A percentile compares a stretch with the other conserved stretches of the same genome.
These are phyloP conservation scores for Juncus effusus DNA, from an alignment of 176 grass and related monocot genomes.

Conservation along the genomic window DNA sequence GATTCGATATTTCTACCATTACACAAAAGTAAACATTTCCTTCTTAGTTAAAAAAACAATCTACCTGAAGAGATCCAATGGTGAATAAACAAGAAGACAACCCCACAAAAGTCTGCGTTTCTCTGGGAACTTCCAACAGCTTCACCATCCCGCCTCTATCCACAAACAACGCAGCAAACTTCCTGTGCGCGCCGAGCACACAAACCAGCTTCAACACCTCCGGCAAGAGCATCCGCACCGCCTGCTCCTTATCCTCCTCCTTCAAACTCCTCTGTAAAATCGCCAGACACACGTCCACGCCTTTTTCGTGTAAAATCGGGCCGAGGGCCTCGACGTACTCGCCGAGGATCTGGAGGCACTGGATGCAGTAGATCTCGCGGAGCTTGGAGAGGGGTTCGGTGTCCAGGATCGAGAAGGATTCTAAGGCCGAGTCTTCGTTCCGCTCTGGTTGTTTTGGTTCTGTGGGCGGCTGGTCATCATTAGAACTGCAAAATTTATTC, in stretches of 20 bases:
- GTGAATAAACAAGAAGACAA: conserved; percentile 94
- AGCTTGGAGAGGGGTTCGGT: conserved; percentile 52
- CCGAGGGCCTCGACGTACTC: conserved; percentile 97
- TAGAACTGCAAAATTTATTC: conserved; percentile 33
- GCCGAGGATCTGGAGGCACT: conserved; percentile 78
- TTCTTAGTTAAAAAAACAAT: too few relatives aligned
- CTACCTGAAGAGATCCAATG: conserved; percentile 91
- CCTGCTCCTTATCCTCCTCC: conserved; percentile 45
- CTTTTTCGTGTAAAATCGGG: conserved; percentile 94
- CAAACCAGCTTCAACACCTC: conserved; percentile 84
- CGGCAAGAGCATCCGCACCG: conserved; percentile 43
- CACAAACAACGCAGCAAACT: conserved; percentile 91
- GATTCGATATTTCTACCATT: conserved; percentile 4
- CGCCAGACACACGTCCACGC: conserved; percentile 88
- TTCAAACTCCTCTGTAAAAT: conserved; percentile 76
- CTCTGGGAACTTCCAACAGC: conserved; percentile 73
- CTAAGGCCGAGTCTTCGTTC: conserved; percentile 53
- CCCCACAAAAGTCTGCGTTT: conserved; percentile 60
- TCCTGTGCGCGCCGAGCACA: conserved; percentile 81
- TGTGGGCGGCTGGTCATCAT: conserved; percentile 29
- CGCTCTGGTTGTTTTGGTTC: conserved; percentile 41
- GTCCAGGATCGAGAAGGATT: conserved; percentile 73
- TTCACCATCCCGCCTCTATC: conserved; percentile 96
- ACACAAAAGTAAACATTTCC: too few relatives aligned
- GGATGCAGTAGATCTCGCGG: conserved; percentile 90